Evolutionary conservation across 306 rosid genomes (phyloP).

Genomic region (Malus domestica): DNA sequence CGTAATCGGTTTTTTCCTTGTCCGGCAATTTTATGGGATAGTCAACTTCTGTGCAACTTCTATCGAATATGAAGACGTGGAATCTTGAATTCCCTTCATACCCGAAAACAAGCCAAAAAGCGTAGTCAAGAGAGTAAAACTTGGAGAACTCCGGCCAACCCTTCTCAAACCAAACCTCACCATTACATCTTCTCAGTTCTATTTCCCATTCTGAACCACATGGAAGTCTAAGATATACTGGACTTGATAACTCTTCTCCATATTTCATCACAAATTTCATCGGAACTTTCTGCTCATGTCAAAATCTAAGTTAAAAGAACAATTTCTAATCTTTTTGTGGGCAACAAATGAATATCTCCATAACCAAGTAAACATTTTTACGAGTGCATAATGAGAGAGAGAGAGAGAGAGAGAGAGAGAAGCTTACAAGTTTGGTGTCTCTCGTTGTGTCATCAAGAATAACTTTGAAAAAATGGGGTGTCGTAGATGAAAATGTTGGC

Average conservation of each 20-base stretch:
- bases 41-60: not conserved
- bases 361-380: not conserved
- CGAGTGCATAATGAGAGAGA: no score
- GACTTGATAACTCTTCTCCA: not conserved
- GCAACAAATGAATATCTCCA: not conserved
- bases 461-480: constrained; percentile 8
- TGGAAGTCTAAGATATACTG: not conserved
- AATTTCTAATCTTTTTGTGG: no score
- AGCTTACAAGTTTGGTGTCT: constrained; percentile 2
- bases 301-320: no score
- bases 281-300: not conserved
- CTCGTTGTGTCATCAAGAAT: not conserved
- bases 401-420: not conserved
- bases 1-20: not conserved
- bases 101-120: not conserved
- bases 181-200: not conserved
- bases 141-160: constrained; percentile 16
- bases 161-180: constrained; percentile 1
- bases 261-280: not conserved
- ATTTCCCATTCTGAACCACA: constrained; percentile 14
- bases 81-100: constrained; percentile 10
- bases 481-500: not conserved
- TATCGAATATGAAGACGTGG: constrained; percentile 3
- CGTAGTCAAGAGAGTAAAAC: not conserved
- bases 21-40: constrained; percentile 2